Evolutionary conservation across 2,329 filamentous ascomycete genomes (phyloP).

Genomic region (Paramyrothecium sp.): DNA sequence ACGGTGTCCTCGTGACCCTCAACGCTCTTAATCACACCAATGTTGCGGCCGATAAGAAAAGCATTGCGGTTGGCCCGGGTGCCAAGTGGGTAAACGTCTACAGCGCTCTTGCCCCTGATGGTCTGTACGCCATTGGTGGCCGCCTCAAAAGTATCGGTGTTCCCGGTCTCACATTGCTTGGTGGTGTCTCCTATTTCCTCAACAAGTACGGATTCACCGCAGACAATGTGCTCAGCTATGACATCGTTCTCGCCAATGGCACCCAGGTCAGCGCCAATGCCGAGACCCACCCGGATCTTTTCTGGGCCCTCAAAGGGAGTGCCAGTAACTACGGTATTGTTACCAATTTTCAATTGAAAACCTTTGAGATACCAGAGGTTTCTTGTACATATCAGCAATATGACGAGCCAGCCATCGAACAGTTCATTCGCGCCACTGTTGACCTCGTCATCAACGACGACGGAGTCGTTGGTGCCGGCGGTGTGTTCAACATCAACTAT

Average conservation of each 20-base stretch:
- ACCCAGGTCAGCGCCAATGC: constrained; percentile 16
- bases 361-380: constrained; percentile 18
- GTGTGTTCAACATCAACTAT: constrained; percentile 27
- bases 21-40: background rate
- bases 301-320: constrained; percentile 49
- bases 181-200: constrained; percentile 24
- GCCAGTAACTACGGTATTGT: constrained; percentile 51
- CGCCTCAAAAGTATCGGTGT: constrained; percentile 25
- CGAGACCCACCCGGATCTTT: constrained; percentile 32
- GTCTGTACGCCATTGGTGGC: constrained; percentile 22
- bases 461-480: constrained; percentile 24
- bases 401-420: constrained; percentile 17
- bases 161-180: constrained; percentile 23
- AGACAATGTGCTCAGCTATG: constrained; percentile 20
- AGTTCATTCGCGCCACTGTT: constrained; percentile 25
- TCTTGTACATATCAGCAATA: constrained; percentile 30
- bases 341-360: constrained; percentile 28
- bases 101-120: constrained; percentile 15
- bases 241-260: constrained; percentile 19
- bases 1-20: background rate
- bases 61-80: constrained; percentile 15
- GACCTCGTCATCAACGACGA: constrained; percentile 19
- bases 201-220: constrained; percentile 23
- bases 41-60: background rate
- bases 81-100: constrained; percentile 25